Conservation (phyloP, 2,329 filamentous ascomycete genomes). For the Epichloe uncinata region DNA sequence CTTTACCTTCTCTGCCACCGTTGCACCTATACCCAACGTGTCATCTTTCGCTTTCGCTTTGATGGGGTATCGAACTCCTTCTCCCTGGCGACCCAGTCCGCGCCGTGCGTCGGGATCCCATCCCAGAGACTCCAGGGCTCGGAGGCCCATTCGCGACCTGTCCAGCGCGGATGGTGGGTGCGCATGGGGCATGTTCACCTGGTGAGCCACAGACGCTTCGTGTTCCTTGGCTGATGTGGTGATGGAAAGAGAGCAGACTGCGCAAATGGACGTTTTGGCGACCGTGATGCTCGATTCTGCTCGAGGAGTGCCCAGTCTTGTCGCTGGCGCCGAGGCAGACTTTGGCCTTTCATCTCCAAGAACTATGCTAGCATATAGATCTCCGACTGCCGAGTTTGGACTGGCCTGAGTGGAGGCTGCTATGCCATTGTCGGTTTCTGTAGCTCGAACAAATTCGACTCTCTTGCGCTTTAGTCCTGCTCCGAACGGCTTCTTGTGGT, state of each 20-base stretch:
- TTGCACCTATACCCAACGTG: slow-evolving; percentile 57
- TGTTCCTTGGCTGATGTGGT: slow-evolving; percentile 28
- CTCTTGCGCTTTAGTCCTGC: slow-evolving; percentile 39
- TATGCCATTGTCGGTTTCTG: slow-evolving; percentile 22
- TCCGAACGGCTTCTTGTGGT: slow-evolving; percentile 40
- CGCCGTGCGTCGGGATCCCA: slow-evolving; percentile 61
- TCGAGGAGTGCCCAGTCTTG: slow-evolving; percentile 7
- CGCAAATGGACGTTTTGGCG: slow-evolving; percentile 14
- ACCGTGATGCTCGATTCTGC: background rate
- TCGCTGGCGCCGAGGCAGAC: slow-evolving; percentile 6
- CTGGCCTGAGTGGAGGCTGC: slow-evolving; percentile 11
- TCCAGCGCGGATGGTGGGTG: slow-evolving; percentile 62
- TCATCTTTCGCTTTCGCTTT: slow-evolving; percentile 60
- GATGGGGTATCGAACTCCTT: slow-evolving; percentile 65
- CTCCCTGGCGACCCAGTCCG: slow-evolving; percentile 57
- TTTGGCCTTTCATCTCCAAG: slow-evolving; percentile 27
- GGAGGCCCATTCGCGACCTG: slow-evolving; percentile 54
- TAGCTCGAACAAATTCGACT: slow-evolving; percentile 45
- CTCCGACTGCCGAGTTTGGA: slow-evolving; percentile 28
- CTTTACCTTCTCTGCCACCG: slow-evolving; percentile 15
- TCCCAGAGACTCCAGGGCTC: slow-evolving; percentile 51
- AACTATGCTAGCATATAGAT: slow-evolving; percentile 56
- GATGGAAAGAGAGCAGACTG: slow-evolving; percentile 24
- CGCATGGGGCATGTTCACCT: slow-evolving; percentile 54
- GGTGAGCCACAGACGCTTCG: slow-evolving; percentile 54